phyloP scores from a whole-genome alignment of 2,329 filamentous ascomycete species.

The Juglanconis sp. region DNA sequence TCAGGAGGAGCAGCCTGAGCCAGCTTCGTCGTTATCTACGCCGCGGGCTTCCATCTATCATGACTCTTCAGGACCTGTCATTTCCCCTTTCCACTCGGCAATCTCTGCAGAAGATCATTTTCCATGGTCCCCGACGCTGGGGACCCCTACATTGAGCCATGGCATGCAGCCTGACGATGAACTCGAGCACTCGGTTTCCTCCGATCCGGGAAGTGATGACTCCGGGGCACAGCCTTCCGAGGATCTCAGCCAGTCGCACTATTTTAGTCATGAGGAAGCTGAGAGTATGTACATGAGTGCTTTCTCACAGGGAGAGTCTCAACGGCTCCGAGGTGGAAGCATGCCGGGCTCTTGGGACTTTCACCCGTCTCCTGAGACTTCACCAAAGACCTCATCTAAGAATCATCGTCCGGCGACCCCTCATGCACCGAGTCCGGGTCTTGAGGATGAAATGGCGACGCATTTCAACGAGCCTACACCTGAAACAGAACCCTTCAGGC shows the following conservation, averaged over 20 bases:
- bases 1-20: conserved; percentile 30
- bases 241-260: conserved; percentile 57
- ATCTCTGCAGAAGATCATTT: conserved; percentile 25
- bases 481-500: neutral
- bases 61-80: conserved; percentile 25
- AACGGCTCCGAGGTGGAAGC: conserved; percentile 23
- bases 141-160: neutral
- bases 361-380: conserved; percentile 24
- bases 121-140: conserved; percentile 25
- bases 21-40: conserved; percentile 40
- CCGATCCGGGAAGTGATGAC: conserved; percentile 26
- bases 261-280: conserved; percentile 77
- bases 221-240: conserved; percentile 34
- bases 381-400: conserved; percentile 20
- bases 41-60: conserved; percentile 51
- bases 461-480: neutral
- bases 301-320: conserved; percentile 47
- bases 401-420: neutral
- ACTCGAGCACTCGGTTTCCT: conserved; percentile 20
- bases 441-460: neutral
- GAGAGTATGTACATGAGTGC: conserved; percentile 86
- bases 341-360: conserved; percentile 56
- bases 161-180: neutral
- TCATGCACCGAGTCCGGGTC: neutral
- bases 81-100: conserved; percentile 1